Evolutionary conservation across 495 filamentous ascomycete genomes (phyloP).

Genomic region (Daldinia grandis): DNA sequence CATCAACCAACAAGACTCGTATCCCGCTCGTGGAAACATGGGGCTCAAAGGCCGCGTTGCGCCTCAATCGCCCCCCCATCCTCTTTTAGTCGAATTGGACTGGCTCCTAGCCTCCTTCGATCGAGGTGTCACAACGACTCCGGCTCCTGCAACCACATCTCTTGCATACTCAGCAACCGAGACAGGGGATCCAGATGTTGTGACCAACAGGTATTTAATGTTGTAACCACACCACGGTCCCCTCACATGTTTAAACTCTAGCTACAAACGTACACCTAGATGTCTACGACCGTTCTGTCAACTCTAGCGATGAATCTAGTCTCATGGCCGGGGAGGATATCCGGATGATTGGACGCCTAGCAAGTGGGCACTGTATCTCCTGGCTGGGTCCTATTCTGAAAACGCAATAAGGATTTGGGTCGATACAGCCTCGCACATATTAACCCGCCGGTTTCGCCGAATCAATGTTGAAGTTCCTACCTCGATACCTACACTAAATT

Average conservation of each 20-base stretch:
- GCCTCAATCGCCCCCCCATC: conserved; percentile 32
- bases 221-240: conserved; percentile 37
- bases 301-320: conserved; percentile 17
- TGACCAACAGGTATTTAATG: conserved; percentile 41
- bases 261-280: conserved; percentile 13
- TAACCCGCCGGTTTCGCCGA: conserved; percentile 42
- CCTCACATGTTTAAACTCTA: conserved; percentile 31
- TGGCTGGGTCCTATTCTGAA: conserved; percentile 22
- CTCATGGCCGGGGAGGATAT: conserved; percentile 31
- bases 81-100: conserved; percentile 28
- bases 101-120: conserved; percentile 33
- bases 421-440: conserved; percentile 43
- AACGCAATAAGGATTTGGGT: conserved; percentile 28
- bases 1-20: conserved; percentile 20
- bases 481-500: conserved; percentile 36
- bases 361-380: conserved; percentile 25
- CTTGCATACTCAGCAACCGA: conserved; percentile 39
- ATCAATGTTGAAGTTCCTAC: conserved; percentile 30
- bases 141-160: conserved; percentile 43
- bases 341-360: conserved; percentile 39
- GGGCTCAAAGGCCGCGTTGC: conserved; percentile 38
- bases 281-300: conserved; percentile 19
- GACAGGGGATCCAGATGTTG: conserved; percentile 36
- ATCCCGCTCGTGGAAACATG: conserved; percentile 31
- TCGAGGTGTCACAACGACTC: conserved; percentile 43